These are phyloP conservation scores for Globisporangium nodosum DNA, from an alignment of 352 stramenopile species.

Conservation along the genomic window DNA sequence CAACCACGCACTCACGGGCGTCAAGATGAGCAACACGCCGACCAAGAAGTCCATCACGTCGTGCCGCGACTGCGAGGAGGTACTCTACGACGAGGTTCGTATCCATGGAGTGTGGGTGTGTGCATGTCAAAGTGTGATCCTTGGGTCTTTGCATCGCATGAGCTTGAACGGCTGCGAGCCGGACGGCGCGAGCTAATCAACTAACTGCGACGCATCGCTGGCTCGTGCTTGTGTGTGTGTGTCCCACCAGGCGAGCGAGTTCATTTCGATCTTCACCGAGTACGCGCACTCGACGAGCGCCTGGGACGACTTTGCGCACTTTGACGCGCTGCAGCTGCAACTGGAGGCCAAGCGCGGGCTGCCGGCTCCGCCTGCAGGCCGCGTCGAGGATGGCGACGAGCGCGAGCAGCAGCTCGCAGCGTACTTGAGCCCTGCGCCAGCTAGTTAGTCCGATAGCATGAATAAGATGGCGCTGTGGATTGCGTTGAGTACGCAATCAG, in stretches of 20 bases:
- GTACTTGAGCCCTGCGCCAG: slow-evolving; percentile 3
- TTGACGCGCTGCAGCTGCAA: slow-evolving; percentile 45
- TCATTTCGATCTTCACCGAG: slow-evolving; percentile 52
- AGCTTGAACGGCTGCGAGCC: no score
- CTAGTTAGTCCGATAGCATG: not conserved
- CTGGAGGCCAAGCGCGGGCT: slow-evolving; percentile 55
- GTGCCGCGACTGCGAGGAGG: slow-evolving; percentile 74
- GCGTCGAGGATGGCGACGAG: not conserved
- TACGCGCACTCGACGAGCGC: slow-evolving; percentile 56
- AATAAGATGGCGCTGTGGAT: no score
- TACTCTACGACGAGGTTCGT: slow-evolving; percentile 63
- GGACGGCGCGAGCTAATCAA: not conserved
- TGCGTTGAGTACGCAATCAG: no score
- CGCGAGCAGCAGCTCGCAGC: not conserved
- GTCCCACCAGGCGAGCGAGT: slow-evolving; percentile 43
- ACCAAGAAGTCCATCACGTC: slow-evolving; percentile 79
- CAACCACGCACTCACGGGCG: slow-evolving; percentile 64
- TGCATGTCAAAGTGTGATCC: not conserved
- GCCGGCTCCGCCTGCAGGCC: no score
- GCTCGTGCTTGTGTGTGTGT: not conserved
- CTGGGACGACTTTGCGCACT: slow-evolving; percentile 71
- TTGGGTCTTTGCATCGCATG: not conserved
- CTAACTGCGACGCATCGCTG: not conserved
- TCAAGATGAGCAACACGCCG: slow-evolving; percentile 78
- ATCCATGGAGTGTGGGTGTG: not conserved